These are phyloP conservation scores for Histomonas meleagridis DNA, from an alignment of 208 protist species.

Conservation along the genomic window DNA sequence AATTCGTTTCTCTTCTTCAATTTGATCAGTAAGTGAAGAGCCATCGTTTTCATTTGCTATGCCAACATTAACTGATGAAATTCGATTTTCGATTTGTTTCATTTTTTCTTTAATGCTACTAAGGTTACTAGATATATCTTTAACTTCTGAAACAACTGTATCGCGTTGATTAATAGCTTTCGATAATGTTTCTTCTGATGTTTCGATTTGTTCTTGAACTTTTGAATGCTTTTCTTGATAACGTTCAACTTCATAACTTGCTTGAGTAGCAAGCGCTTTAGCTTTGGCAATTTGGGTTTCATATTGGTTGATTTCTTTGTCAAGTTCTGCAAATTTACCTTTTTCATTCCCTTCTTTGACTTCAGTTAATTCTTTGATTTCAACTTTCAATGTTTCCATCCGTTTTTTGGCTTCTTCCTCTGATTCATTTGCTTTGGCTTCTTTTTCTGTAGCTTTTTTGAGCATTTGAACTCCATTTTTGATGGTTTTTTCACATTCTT, in stretches of 20 bases:
- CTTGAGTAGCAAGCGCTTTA: not conserved
- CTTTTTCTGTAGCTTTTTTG: conserved; percentile 11
- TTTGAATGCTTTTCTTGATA: conserved; percentile 4
- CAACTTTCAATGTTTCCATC: conserved; percentile 45
- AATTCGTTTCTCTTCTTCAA: not conserved
- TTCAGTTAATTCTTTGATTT: conserved; percentile 53
- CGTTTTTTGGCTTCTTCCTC: conserved; percentile 44
- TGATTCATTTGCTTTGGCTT: conserved; percentile 32
- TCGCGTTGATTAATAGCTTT: conserved; percentile 11
- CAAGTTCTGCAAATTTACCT: not conserved
- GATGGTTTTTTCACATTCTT: not conserved
- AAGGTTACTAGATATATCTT: conserved; percentile 10
- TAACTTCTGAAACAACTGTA: not conserved
- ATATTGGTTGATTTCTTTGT: conserved; percentile 33
- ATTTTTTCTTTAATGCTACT: conserved; percentile 38
- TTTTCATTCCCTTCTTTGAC: not conserved
- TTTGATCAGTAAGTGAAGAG: not conserved
- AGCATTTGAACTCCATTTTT: conserved; percentile 16
- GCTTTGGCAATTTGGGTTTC: conserved; percentile 9
- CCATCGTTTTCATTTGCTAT: not conserved
- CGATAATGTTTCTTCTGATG: not conserved
- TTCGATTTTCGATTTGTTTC: not conserved
- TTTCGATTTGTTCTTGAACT: not conserved
- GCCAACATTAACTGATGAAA: not conserved
- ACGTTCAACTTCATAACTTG: not conserved